Base-by-base conservation (phyloP, 345 rosid genomes). In the Cardamine occulta region DNA sequence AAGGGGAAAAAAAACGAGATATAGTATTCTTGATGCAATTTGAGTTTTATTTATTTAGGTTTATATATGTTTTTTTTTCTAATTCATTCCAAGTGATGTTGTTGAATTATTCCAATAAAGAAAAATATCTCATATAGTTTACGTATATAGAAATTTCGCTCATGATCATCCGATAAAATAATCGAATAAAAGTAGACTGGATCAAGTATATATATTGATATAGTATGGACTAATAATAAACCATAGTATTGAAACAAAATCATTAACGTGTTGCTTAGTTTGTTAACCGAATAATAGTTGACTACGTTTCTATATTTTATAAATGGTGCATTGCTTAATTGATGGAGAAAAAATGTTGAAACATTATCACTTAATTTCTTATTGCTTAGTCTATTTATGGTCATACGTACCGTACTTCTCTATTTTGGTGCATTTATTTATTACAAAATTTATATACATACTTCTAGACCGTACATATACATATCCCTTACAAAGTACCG, bases 11-110 rank as follows among this genome's bases (percentile, higher is more conserved):
- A 29, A 76, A 23, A 23, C 15, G 47, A 68, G 49, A 60, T 31
- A 68, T 61, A 75, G 56, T 75, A 61, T 75, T 61, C 68, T 61
- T 66, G 68, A 67, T 51, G 56, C 67, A 75, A 31, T 29, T 53
- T 69, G 74, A 75, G 70, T 42, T 68, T 39, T 60, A 51, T 49
- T 60, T 40, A 32, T 60, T 42, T 67, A 75, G 55, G 62, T 59
- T 26, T 8, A 59, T 39, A 7, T 40, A 37, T 59, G 26, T 52
- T 39, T 1, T 21, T 52, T 39, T 26, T 17, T 1, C 0, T 1
- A 21, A 61, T 14, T 61, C 11, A 69, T 15, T 61, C 45, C 18
- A 67, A 49, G 34, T 37, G 62, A 47, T 57, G 52, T 60, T 53
- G 26, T 42, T 42, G 62, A 51, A 19, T 6, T 17, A 28, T 66